Base-by-base conservation (phyloP, 129 eudicot species). In the Helianthus tuberosus region DNA sequence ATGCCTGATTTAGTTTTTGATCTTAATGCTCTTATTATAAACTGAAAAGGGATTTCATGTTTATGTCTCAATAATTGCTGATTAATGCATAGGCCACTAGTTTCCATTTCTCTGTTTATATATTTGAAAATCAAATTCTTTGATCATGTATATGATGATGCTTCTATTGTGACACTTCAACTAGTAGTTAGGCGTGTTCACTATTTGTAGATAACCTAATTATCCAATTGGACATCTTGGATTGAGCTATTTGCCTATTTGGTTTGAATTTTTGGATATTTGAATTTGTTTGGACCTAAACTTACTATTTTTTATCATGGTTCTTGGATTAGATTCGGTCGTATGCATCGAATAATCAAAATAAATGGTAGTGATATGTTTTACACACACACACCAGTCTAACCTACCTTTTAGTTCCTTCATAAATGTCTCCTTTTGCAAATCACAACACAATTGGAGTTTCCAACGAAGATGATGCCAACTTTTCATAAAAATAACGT, bases 1-100 rank as follows among this genome's bases (percentile, higher is more conserved):
- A 62, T 35, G 69, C 4, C 2, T 60, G 77, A 73, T 47, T 14
- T 72, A 60, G 59, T 2, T n/a, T 73, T 61, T 73, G 61, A 32
- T 47, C 38, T 48, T 5, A 62, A 15, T 62, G 77, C 69, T 43
- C 61, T 73, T 46, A 73, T 10, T 47, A 47, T 32, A 48, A 32
- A 32, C 36, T 46, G 16, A 27, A 60, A 73, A 47, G 27, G 43
- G 55, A 0, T 57, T 72, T 57, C 57, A 17, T 20, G 41, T 53
- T 63, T 63, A 63, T 12, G 13, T 36, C 9, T 63, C 50, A 8
- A 6, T 53, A 51, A 52, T 64, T 65, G 66, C 46, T 75, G 66
- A 54, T 43, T 43, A 32, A 32, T 32, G 20, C 27, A 60, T 60
- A 32, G 23, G 23, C 11, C 67, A 62, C 67, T 14, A 13, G 67